A percentile compares a stretch with the other conserved stretches of the same genome.
Evolutionary conservation across 768 basidiomycete species (phyloP).

Genomic region (Trametes elegans): DNA sequence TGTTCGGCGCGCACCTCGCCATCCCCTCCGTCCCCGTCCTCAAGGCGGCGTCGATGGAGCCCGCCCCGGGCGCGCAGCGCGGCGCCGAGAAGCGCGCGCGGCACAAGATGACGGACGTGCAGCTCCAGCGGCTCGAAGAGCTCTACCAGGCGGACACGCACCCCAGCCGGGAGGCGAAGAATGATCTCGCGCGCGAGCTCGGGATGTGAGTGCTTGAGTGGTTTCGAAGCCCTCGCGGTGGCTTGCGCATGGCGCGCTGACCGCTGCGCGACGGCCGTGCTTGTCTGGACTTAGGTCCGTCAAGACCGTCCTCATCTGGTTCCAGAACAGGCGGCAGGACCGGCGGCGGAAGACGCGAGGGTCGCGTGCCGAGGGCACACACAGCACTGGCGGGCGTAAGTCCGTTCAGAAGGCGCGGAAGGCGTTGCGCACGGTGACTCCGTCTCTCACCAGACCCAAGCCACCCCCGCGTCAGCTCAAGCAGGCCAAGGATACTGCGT

Average conservation of each 20-base stretch:
- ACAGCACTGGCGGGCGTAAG: no score
- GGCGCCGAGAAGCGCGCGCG: slow-evolving; percentile 30
- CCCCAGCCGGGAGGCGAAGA: slow-evolving; percentile 25
- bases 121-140: slow-evolving; percentile 27
- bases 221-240: no score
- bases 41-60: slow-evolving; percentile 11
- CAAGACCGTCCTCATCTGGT: slow-evolving; percentile 35
- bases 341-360: slow-evolving; percentile 10
- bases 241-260: neutral
- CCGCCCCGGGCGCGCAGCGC: neutral
- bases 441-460: no score
- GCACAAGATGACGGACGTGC: slow-evolving; percentile 36
- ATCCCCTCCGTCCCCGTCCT: neutral
- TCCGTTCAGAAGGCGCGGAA: no score
- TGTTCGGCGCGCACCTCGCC: neutral
- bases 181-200: slow-evolving; percentile 24
- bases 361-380: neutral
- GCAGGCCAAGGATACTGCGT: no score
- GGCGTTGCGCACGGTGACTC: no score
- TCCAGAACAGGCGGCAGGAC: slow-evolving; percentile 35
- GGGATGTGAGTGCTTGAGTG: slow-evolving; percentile 21
- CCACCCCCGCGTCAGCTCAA: no score
- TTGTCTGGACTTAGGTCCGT: slow-evolving; percentile 21
- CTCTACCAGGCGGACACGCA: slow-evolving; percentile 26
- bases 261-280: neutral